phyloP scores from a whole-genome alignment of 2,329 filamentous ascomycete genomes.

The Aspergillus oerlinghausenensis region DNA sequence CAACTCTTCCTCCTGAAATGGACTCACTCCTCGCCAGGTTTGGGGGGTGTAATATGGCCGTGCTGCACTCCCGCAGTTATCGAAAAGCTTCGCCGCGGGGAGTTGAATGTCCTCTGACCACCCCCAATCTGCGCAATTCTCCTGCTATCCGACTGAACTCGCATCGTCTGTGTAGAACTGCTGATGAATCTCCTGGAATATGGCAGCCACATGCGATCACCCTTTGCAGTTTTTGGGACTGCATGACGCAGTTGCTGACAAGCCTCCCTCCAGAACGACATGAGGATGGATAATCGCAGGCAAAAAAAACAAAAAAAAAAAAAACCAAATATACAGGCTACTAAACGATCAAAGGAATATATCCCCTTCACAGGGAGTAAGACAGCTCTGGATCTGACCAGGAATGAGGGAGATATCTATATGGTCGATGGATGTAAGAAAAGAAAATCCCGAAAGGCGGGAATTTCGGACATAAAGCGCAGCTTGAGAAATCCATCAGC shows the following conservation, averaged over 20 bases:
- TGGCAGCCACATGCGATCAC: conserved; percentile 41
- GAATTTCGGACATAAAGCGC: conserved; percentile 18
- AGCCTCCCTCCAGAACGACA: conserved; percentile 33
- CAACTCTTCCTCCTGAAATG: neutral
- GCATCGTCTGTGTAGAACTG: conserved; percentile 18
- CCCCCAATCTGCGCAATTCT: neutral
- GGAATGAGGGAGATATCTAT: neutral
- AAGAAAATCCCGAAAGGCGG: conserved; percentile 12
- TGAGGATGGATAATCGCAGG: conserved; percentile 9
- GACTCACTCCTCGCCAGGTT: conserved; percentile 84
- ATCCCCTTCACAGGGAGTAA: neutral
- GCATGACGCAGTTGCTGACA: conserved; percentile 39
- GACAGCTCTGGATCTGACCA: neutral
- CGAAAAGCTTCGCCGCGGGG: conserved; percentile 56
- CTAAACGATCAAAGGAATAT: conserved; percentile 3
- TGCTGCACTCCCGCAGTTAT: conserved; percentile 59
- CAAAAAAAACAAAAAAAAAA: no score
- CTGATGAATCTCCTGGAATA: conserved; percentile 28
- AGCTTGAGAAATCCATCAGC: neutral
- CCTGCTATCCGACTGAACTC: neutral
- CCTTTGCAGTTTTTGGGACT: conserved; percentile 55
- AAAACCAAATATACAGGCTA: neutral
- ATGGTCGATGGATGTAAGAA: conserved; percentile 1
- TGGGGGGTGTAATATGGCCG: conserved; percentile 77
- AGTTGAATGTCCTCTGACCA: conserved; percentile 17